Evolutionary conservation across 768 basidiomycete species (phyloP).

Genomic region (Mrakia hoshinonis): DNA sequence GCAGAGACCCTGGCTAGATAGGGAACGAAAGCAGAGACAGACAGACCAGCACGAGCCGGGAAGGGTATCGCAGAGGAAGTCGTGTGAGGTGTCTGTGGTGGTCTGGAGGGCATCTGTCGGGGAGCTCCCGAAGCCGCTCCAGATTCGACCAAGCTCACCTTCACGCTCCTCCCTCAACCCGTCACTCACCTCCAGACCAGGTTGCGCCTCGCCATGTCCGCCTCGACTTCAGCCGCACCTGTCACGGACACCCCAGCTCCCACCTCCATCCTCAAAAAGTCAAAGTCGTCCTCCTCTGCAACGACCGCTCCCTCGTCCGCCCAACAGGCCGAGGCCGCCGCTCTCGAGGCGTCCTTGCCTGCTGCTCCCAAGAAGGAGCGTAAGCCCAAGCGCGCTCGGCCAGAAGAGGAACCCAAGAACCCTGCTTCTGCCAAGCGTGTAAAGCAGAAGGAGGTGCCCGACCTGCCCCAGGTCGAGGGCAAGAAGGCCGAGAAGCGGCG

Average conservation of each 20-base stretch:
- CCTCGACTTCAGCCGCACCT: background rate
- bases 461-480: background rate
- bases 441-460: background rate
- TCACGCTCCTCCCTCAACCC: background rate
- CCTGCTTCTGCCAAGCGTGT: background rate
- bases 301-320: background rate
- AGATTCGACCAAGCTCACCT: background rate
- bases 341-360: background rate
- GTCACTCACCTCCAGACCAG: background rate
- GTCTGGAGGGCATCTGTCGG: too few relatives aligned
- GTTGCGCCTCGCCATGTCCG: background rate
- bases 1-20: too few relatives aligned
- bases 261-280: background rate
- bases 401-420: background rate
- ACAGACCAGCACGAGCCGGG: too few relatives aligned
- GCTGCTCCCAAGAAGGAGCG: conserved; percentile 1
- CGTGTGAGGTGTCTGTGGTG: too few relatives aligned
- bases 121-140: too few relatives aligned
- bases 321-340: background rate
- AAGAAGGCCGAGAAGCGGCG: conserved; percentile 9
- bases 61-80: too few relatives aligned
- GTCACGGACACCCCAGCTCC: background rate
- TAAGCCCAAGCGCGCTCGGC: background rate
- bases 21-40: too few relatives aligned
- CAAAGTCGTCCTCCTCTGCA: background rate